phyloP scores from a whole-genome alignment of 257 asterid genomes.

The Jasminum sambac region DNA sequence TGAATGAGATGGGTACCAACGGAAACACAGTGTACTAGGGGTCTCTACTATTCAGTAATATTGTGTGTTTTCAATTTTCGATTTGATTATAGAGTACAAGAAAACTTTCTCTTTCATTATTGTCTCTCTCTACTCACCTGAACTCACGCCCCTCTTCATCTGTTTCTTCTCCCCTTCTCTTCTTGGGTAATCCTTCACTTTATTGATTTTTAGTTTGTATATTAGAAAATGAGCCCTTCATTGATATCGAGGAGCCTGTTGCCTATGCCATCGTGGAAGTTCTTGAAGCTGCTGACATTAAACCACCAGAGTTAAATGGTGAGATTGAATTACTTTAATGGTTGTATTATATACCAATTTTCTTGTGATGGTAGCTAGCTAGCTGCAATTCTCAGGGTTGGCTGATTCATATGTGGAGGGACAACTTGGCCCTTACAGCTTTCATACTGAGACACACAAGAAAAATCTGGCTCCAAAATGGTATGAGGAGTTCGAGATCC shows the following conservation, averaged over 20 bases:
- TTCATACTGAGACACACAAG: conserved; percentile 75
- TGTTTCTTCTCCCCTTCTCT: no score
- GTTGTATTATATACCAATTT: conserved; percentile 1
- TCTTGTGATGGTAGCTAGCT: conserved; percentile 23
- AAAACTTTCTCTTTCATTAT: no score
- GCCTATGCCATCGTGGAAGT: conserved; percentile 69
- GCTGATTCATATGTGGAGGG: conserved; percentile 95
- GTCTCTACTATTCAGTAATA: no score
- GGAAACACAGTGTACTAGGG: neutral
- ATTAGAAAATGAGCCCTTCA: conserved; percentile 46
- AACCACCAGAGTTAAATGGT: conserved; percentile 92
- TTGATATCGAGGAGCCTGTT: conserved; percentile 55
- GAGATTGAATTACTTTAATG: conserved; percentile 22
- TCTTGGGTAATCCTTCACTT: neutral
- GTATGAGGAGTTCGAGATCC: conserved; percentile 92
- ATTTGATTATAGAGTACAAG: no score
- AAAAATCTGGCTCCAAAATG: conserved; percentile 86
- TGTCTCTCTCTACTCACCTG: no score
- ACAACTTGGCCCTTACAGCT: conserved; percentile 75
- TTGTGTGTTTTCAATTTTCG: no score
- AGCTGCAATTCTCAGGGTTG: conserved; percentile 62
- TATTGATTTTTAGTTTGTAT: neutral
- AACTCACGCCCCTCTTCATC: no score
- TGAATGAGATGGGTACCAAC: neutral
- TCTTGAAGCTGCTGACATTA: conserved; percentile 88